Conservation (phyloP, 148 eudicot genomes). For the Silene latifolia region DNA sequence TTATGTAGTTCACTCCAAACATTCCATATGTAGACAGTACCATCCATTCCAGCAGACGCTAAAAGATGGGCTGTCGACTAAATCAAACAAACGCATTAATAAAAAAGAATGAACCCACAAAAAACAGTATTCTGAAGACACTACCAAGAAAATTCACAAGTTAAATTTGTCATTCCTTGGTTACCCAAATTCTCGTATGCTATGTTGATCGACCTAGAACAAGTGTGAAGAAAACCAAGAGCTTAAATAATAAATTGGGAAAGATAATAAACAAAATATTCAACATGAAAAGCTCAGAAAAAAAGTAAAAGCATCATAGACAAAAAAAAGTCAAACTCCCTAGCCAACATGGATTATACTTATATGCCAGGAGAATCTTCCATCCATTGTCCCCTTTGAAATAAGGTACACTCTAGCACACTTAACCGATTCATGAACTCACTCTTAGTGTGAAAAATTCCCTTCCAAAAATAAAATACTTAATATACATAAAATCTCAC, state of each 20-base stretch:
- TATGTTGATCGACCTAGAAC: neutral
- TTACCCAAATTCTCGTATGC: neutral
- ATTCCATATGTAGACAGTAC: conserved; percentile 70
- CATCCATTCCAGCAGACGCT: conserved; percentile 97
- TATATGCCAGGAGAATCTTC: neutral
- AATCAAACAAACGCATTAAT: conserved; percentile 39
- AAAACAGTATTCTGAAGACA: neutral
- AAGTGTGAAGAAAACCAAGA: neutral
- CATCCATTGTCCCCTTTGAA: neutral
- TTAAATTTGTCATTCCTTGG: neutral
- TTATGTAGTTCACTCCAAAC: conserved; percentile 69
- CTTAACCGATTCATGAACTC: neutral
- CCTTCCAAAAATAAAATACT: too few species aligned
- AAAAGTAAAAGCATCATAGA: neutral
- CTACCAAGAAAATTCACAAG: neutral
- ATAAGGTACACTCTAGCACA: neutral
- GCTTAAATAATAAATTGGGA: neutral
- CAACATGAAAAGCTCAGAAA: neutral
- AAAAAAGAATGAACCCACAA: conserved; percentile 18
- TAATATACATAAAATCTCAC: too few species aligned
- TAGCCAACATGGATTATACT: neutral
- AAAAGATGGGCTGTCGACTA: conserved; percentile 91
- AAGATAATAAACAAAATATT: neutral
- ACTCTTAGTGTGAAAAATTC: neutral
- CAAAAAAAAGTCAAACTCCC: too few species aligned